phyloP scores from a whole-genome alignment of 176 grass and related monocot species.

The Bromus sterilis region DNA sequence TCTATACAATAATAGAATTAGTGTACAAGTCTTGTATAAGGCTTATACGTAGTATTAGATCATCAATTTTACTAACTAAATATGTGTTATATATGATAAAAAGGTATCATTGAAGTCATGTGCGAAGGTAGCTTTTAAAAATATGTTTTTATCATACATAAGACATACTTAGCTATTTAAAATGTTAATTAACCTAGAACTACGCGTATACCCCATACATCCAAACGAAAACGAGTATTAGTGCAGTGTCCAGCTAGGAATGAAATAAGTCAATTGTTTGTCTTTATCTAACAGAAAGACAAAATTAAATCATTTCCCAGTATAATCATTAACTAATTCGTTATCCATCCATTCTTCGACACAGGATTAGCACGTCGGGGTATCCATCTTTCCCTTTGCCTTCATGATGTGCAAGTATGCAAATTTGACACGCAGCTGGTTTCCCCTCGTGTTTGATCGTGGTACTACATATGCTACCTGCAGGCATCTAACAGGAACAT shows the following conservation, averaged over 20 bases:
- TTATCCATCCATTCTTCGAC: neutral
- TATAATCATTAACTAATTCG: neutral
- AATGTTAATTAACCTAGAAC: too few species aligned
- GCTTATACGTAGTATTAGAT: too few species aligned
- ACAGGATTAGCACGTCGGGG: neutral
- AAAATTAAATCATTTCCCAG: neutral
- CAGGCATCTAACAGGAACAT: slow-evolving; percentile 1
- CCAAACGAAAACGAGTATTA: too few species aligned
- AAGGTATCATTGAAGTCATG: too few species aligned
- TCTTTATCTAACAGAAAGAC: neutral
- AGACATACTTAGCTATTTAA: too few species aligned
- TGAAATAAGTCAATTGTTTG: neutral
- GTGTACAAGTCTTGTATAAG: too few species aligned
- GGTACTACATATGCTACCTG: slow-evolving; percentile 19
- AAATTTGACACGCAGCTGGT: slow-evolving; percentile 40
- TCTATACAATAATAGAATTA: too few species aligned
- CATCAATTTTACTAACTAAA: too few species aligned
- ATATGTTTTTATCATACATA: too few species aligned
- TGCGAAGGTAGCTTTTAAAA: too few species aligned
- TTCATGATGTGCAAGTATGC: slow-evolving; percentile 41
- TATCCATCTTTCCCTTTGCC: slow-evolving; percentile 11
- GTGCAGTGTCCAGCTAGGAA: neutral
- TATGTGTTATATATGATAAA: too few species aligned
- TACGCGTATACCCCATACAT: too few species aligned
- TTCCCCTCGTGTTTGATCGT: neutral